A percentile compares a stretch with the other conserved stretches of the same genome.
Conservation (phyloP, 306 rosid species). For the Cucurbita pepo region DNA sequence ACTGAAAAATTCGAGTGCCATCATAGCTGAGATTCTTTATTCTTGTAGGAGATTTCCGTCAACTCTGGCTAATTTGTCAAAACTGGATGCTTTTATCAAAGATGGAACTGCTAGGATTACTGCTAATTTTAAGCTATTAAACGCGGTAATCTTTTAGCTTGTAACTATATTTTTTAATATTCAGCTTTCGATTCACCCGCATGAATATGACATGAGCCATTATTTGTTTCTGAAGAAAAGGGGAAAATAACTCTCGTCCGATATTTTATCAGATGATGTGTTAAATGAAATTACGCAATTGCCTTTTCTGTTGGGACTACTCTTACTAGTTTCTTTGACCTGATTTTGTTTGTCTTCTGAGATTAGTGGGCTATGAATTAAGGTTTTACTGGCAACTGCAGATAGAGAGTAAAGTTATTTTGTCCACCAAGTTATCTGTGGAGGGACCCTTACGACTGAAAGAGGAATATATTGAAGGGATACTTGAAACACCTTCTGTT, state of each 20-base stretch:
- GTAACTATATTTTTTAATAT: neutral
- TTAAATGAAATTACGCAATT: neutral
- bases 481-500: slow-evolving; percentile 56
- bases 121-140: slow-evolving; percentile 50
- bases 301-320: neutral
- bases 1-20: neutral
- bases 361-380: neutral
- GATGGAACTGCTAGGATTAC: slow-evolving; percentile 77
- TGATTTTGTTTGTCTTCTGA: slow-evolving; percentile 1
- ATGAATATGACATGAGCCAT: neutral
- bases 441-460: slow-evolving; percentile 94
- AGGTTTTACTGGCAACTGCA: slow-evolving; percentile 22
- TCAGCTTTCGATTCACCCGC: neutral
- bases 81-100: slow-evolving; percentile 59
- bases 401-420: slow-evolving; percentile 58
- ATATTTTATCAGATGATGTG: neutral
- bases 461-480: slow-evolving; percentile 83
- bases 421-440: slow-evolving; percentile 57
- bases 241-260: neutral
- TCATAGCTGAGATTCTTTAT: slow-evolving; percentile 6
- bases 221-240: neutral
- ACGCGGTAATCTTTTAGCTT: slow-evolving; percentile 38
- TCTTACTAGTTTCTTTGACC: neutral
- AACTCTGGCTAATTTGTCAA: slow-evolving; percentile 64
- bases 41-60: slow-evolving; percentile 70